Evolutionary conservation across 2,329 filamentous ascomycete species (phyloP), one percentile per base, ranked within the genome.

Genomic region (Exophiala calicioides): DNA sequence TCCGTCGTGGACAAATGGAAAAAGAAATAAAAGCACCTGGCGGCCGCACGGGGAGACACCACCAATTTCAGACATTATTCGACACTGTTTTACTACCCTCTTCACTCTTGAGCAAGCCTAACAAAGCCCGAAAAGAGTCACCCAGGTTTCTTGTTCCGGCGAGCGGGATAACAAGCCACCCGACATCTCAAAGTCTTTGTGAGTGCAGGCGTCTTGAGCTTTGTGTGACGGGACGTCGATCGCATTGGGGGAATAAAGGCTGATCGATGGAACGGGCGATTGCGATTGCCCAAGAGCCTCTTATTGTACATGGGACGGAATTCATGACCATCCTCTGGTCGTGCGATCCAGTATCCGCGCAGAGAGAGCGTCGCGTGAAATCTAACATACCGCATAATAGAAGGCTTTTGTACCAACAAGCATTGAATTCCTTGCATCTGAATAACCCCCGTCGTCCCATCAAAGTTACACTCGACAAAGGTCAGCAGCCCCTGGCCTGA

Each of bases 81-180:
- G 31, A 44, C 31, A 36, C 38, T 52, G 69, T 71, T 68, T 71
- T 72, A 71, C 56, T 70, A 71, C 62, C 37, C 63, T 68, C 64
- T 68, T 68, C 62, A 59, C 65, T 61, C 63, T 60, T 59, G 33
- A 52, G 44, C 42, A 41, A 32, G 44, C 10, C 9, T 7, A 12
- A 27, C 31, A 24, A 18, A 24, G 32, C 33, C 21, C n/a, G 19
- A 24, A 24, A 21, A 10, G 13, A 29, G 19, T 26, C 30, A 33
- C 30, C 9, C 40, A 20, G 40, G 13, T 15, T 5, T 19, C 6
- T 43, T 32, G 38, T 18, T 43, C 27, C 27, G 31, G 23, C 24
- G 3, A 35, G 40, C 26, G 39, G 27, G n/a, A n/a, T n/a, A n/a
- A n/a, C n/a, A 42, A 43, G 24, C 31, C 36, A 40, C 29, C 36